Conservation (phyloP, 2,329 filamentous ascomycete genomes). For the Nemania abortiva region DNA sequence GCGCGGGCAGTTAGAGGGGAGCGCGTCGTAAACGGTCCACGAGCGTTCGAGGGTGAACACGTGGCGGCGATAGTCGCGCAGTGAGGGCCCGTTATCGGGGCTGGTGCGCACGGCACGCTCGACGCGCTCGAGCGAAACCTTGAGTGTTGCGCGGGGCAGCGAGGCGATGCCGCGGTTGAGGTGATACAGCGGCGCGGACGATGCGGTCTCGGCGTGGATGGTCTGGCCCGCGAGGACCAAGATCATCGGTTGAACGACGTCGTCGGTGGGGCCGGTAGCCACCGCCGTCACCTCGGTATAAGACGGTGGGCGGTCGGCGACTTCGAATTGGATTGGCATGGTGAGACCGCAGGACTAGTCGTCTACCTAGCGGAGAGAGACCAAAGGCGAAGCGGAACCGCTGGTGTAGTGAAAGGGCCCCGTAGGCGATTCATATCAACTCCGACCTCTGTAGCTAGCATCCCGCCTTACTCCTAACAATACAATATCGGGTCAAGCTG, state of each 20-base stretch:
- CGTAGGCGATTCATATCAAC: too few relatives aligned
- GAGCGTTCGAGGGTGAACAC: constrained; percentile 29
- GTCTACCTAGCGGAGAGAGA: too few relatives aligned
- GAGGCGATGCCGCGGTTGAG: constrained; percentile 32
- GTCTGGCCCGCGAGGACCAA: constrained; percentile 60
- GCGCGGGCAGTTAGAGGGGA: constrained; percentile 16
- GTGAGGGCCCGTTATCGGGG: constrained; percentile 14
- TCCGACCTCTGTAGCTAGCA: too few relatives aligned
- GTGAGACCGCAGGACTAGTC: too few relatives aligned
- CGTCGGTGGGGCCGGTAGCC: constrained; percentile 8
- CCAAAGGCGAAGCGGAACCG: neutral
- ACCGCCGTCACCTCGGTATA: constrained; percentile 15
- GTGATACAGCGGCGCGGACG: constrained; percentile 47
- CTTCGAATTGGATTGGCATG: too few relatives aligned
- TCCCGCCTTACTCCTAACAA: too few relatives aligned
- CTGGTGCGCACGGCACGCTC: constrained; percentile 24
- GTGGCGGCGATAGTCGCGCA: constrained; percentile 22
- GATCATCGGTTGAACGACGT: constrained; percentile 29
- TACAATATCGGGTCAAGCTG: too few relatives aligned
- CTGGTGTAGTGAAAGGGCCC: too few relatives aligned
- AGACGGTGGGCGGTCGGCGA: constrained; percentile 9
- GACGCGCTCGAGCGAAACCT: constrained; percentile 29
- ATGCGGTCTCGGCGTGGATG: constrained; percentile 52
- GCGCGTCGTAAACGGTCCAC: constrained; percentile 18
- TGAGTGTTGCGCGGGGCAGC: constrained; percentile 23